Evolutionary conservation across 352 stramenopile genomes (phyloP).

Genomic region (Aphanomyces stellatus): DNA sequence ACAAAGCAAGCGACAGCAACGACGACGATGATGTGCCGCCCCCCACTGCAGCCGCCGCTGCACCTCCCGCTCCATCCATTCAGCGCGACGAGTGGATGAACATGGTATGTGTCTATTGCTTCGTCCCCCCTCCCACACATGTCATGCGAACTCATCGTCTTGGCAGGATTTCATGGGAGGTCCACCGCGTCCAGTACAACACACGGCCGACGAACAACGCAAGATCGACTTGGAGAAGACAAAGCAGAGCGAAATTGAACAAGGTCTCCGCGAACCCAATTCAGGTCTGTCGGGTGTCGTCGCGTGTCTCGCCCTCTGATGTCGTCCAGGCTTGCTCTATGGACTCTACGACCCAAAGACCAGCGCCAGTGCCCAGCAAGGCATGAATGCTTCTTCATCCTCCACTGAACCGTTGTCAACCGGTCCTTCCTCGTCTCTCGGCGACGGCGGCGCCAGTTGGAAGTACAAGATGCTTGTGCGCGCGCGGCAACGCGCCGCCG

Average conservation of each 20-base stretch:
- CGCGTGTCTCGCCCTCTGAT: not conserved
- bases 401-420: too few relatives aligned
- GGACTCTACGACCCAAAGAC: slow-evolving; percentile 77
- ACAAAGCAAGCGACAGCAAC: too few relatives aligned
- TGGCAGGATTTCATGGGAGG: slow-evolving; percentile 39
- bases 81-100: slow-evolving; percentile 72
- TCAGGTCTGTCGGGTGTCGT: slow-evolving; percentile 25
- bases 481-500: slow-evolving; percentile 45
- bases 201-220: slow-evolving; percentile 29
- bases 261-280: slow-evolving; percentile 59
- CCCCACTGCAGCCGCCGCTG: not conserved
- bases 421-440: slow-evolving; percentile 41
- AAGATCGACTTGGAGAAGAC: slow-evolving; percentile 45
- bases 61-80: slow-evolving; percentile 16
- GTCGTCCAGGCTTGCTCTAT: slow-evolving; percentile 40
- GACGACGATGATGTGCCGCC: not conserved
- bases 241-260: slow-evolving; percentile 66
- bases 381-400: not conserved
- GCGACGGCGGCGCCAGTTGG: slow-evolving; percentile 75
- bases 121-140: not conserved
- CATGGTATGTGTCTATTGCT: slow-evolving; percentile 31
- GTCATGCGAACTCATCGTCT: not conserved
- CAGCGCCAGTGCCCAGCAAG: not conserved
- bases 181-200: slow-evolving; percentile 20
- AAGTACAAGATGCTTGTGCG: slow-evolving; percentile 74